Evolutionary conservation across 345 rosid genomes (phyloP).

Genomic region (Combretum micranthum): DNA sequence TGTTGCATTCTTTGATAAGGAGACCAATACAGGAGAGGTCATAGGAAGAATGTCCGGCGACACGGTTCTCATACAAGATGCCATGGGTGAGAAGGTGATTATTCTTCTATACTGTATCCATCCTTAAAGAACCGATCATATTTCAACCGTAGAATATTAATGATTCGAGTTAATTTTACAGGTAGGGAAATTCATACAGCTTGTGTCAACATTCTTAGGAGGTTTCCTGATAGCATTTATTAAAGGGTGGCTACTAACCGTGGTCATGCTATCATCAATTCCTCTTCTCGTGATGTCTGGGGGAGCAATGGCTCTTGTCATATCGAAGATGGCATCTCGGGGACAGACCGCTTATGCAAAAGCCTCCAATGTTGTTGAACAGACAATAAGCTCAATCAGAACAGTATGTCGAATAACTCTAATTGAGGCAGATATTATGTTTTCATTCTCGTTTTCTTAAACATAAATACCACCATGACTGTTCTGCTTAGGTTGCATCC

Average conservation of each 20-base stretch:
- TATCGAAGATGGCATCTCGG: slow-evolving; percentile 44
- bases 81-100: too few relatives aligned
- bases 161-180: slow-evolving; percentile 16
- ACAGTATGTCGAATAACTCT: slow-evolving; percentile 30
- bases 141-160: not conserved
- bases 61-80: too few relatives aligned
- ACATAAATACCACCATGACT: too few relatives aligned
- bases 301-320: slow-evolving; percentile 33
- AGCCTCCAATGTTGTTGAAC: slow-evolving; percentile 59
- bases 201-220: slow-evolving; percentile 59
- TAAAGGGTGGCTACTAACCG: slow-evolving; percentile 83
- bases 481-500: slow-evolving; percentile 33
- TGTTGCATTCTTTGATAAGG: too few relatives aligned
- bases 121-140: too few relatives aligned
- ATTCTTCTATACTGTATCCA: not conserved
- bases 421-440: too few relatives aligned
- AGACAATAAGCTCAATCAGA: slow-evolving; percentile 64
- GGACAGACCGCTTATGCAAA: slow-evolving; percentile 59
- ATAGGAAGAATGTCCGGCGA: too few relatives aligned
- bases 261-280: slow-evolving; percentile 55
- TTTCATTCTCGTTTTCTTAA: too few relatives aligned
- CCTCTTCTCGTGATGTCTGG: slow-evolving; percentile 56
- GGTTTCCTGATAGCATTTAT: slow-evolving; percentile 64
- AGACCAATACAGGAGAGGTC: too few relatives aligned
- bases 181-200: slow-evolving; percentile 81